Base-by-base conservation (phyloP, 768 basidiomycete species). In the Tricholoma flavovirens region DNA sequence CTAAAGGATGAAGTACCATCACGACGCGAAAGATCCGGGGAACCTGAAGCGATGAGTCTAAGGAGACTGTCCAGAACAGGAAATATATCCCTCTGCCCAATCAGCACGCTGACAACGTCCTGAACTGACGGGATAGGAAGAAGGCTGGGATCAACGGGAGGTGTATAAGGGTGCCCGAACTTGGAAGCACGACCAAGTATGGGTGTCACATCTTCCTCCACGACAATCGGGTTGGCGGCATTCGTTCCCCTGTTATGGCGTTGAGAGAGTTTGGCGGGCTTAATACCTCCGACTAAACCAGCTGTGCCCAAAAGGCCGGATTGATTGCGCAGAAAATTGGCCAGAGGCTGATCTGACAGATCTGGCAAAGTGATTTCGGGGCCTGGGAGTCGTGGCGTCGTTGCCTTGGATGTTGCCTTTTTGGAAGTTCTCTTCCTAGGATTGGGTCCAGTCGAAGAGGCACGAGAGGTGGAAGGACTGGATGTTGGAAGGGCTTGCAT, bases 301-400 rank as follows among this genome's bases (percentile, higher is more conserved):
- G 89, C 89, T 15, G 78, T 76, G 8, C 89, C 89, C 7, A 91
- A 76, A 2, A 91, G 73, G 0, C 84, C 83, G 32, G 83, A 75
- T 66, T 90, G 88, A 60, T 80, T 89, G 29, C 89, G 84, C 51
- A 91, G 71, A 55, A 89, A 87, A 66, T 89, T 83, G 7, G 80
- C 70, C 15, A 88, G 89, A 14, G 75, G 70, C 1, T 84, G 85
- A 40, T 74, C 78, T 49, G 80, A 75, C 21, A 85, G 81, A 60
- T 83, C 81, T 0, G 88, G 88, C 1, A 90, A 69, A 19, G 73
- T 57, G 22, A 90, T 88, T 43, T 81, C 76, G 12, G 83, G 83
- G 9, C 78, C 74, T 12, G 75, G 66, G 11, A 78, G 76, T 32
- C 78, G 77, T 9, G 79, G 76, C 0, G 79, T 76, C 4, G 72